A percentile compares a stretch with the other conserved stretches of the same genome.
Evolutionary conservation across 202 grass and related monocot species (phyloP).

Genomic region (Zoysia matrella): DNA sequence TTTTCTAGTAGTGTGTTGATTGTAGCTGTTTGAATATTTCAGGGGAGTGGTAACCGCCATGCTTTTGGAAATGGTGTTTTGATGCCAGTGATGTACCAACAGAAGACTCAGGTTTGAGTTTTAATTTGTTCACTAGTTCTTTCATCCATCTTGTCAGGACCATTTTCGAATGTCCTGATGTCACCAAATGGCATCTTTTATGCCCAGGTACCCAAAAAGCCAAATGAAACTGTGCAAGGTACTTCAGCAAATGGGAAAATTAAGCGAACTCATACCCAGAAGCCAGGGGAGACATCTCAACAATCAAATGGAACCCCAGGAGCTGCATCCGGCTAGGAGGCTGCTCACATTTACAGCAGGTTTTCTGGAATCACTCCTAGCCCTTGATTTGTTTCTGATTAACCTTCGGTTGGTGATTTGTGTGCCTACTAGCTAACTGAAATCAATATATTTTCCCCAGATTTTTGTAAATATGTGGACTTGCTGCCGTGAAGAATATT

Average conservation of each 20-base stretch:
- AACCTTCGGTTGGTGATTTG: not conserved
- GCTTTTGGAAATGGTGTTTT: constrained; percentile 88
- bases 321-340: constrained; percentile 56
- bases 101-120: constrained; percentile 80
- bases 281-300: constrained; percentile 57
- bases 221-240: constrained; percentile 60
- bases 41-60: constrained; percentile 85
- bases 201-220: constrained; percentile 64
- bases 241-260: constrained; percentile 57
- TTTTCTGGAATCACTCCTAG: constrained; percentile 29
- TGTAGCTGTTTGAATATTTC: constrained; percentile 53
- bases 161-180: constrained; percentile 24
- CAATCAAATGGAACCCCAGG: constrained; percentile 56
- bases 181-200: constrained; percentile 4
- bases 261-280: constrained; percentile 74
- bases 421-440: not conserved
- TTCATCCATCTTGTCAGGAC: constrained; percentile 16
- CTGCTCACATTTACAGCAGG: constrained; percentile 33
- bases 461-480: constrained; percentile 49
- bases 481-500: constrained; percentile 16
- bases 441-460: constrained; percentile 3
- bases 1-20: not conserved
- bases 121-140: constrained; percentile 38
- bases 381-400: not conserved
- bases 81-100: constrained; percentile 90